Base-by-base conservation (phyloP, 139 green algal species). In the Yamagishiella unicocca region DNA sequence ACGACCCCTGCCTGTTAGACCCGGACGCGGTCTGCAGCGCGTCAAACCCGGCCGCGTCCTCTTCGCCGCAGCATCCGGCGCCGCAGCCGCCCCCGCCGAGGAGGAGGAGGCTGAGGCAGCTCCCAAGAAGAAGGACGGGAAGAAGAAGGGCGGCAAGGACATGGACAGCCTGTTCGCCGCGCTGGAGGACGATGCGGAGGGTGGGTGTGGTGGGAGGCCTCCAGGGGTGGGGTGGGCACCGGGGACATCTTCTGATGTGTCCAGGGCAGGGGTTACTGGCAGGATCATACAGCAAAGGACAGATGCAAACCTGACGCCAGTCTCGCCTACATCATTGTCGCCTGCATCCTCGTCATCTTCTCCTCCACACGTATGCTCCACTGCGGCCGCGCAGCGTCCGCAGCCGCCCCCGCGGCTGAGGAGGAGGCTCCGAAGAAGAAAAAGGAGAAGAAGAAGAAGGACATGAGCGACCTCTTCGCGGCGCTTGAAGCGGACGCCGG, bases 391-490 rank as follows among this genome's bases (percentile, higher is more conserved):
- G 53, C 75, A 67, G 75, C 53, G 50, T 58, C 58, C n/a, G 70
- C 70, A 24, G 68, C 70, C 62, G 42, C 55, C 45, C 43, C 22
- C 2, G 62, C 17, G 31, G 64, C 75, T 42, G 42, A 89, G 40
- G 45, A 73, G 14, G 79, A 50, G 29, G 75, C 25, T 10, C 75
- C 58, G 22, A 90, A 84, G 76, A 85, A 85, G 40, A 67, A 79
- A 37, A 93, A 92, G 82, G 93, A 94, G 84, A 93, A 94, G 84
- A 89, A 92, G 82, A 89, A 92, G 75, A 92, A 91, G 61, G 55
- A 84, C 62, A 68, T 91, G 74, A 83, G 83, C 76, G 35, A 61
- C 58, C 72, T 90, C 5, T 92, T 92, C 82, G 85, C 64, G 40
- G 84, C 89, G 50, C 81, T 89, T 46, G 83, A 68, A 6, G 83